Evolutionary conservation across 768 basidiomycete genomes (phyloP).

Genomic region (Mycena leptocephala): DNA sequence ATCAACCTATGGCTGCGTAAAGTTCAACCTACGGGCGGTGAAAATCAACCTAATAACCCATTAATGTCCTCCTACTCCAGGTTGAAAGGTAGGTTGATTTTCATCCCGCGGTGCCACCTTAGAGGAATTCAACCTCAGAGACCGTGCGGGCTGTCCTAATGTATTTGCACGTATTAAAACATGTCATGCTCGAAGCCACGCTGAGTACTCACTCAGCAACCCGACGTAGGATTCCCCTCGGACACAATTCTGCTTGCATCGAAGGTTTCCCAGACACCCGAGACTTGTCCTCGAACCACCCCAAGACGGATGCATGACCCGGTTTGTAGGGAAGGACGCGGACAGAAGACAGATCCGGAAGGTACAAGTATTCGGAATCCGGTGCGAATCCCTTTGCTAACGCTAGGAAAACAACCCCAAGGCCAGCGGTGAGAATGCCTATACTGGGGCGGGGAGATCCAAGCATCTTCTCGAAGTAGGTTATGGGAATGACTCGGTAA

Average conservation of each 20-base stretch:
- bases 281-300: constrained; percentile 75
- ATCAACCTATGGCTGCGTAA: too few relatives aligned
- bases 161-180: too few relatives aligned
- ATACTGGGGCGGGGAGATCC: constrained; percentile 69
- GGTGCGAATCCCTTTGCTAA: constrained; percentile 65
- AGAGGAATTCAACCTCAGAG: constrained; percentile 64
- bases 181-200: too few relatives aligned
- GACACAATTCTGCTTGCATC: background rate
- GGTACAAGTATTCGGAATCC: constrained; percentile 68
- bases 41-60: too few relatives aligned
- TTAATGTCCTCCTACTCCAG: too few relatives aligned
- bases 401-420: constrained; percentile 69
- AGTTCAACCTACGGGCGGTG: too few relatives aligned
- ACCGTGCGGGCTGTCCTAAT: constrained; percentile 47
- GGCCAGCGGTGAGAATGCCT: constrained; percentile 57
- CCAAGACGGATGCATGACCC: constrained; percentile 74
- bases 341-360: constrained; percentile 68
- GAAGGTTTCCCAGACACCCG: constrained; percentile 34
- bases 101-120: too few relatives aligned
- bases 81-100: too few relatives aligned
- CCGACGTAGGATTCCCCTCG: background rate
- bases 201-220: background rate
- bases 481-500: constrained; percentile 71
- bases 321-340: constrained; percentile 71
- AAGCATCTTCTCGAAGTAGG: constrained; percentile 71